Evolutionary conservation across 495 filamentous ascomycete species (phyloP), one percentile per base, ranked within the genome.

Genomic region (Cairneyella variabilis): DNA sequence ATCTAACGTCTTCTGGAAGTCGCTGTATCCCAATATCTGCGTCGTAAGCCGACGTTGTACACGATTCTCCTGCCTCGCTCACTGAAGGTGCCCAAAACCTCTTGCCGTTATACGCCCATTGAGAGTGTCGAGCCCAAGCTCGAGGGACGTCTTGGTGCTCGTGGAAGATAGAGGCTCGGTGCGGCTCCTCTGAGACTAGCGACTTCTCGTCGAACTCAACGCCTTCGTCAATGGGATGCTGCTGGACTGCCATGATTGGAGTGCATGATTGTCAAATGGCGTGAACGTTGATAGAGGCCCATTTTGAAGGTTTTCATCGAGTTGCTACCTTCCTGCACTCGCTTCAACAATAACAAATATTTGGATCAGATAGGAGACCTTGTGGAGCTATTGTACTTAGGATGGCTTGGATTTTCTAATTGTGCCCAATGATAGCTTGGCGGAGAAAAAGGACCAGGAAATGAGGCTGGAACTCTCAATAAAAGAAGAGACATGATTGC

Each of bases 121-220:
- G 25, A 12, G 36, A 32, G 12, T 50, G 23, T 8, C 46, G 34
- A 16, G 30, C 18, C 51, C 53, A 56, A 16, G 43, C 11, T 18
- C 20, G 36, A 36, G 53, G 34, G 3, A 56, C 2, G 16, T 42
- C 25, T 17, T 39, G n/a, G 6, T 26, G 14, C 30, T 51, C 48
- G 5, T 14, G 4, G 17, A 47, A 47, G 8, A 16, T 16, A 2
- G 51, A 46, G 2, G 17, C 22, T 14, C 30, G 41, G 14, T 38
- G 32, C 3, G 14, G 11, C 12, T 44, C 37, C 22, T 45, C 41
- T 25, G 16, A 37, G 7, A 27, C 12, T 37, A 6, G 8, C 17
- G 3, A 14, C 3, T 32, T 30, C 6, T 44, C 38, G 9, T 23
- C 23, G 9, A 43, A 11, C 23, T 27, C 26, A 11, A 22, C 10